These are phyloP conservation scores for Arabidopsis hybrid DNA, from an alignment of 441 rosid species.

Conservation along the genomic window DNA sequence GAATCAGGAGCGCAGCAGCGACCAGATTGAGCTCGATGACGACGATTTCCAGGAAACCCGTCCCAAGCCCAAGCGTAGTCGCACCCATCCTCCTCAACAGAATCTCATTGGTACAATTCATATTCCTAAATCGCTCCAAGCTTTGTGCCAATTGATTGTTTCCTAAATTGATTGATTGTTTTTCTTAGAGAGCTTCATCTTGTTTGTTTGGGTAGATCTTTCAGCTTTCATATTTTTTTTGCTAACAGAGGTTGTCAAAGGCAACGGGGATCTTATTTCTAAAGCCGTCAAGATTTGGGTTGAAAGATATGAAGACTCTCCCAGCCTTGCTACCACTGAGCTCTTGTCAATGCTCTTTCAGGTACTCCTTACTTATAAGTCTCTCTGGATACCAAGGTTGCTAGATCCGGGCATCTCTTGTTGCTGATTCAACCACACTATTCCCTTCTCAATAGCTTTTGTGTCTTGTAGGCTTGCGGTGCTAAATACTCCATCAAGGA, in stretches of 20 bases:
- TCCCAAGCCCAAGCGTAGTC: constrained; percentile 76
- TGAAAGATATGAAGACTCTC: constrained; percentile 77
- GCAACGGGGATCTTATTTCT: constrained; percentile 72
- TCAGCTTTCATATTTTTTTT: background rate
- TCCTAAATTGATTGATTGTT: no score
- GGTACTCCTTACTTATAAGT: constrained; percentile 48
- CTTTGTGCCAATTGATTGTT: background rate
- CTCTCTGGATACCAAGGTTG: background rate
- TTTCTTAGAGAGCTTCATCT: background rate
- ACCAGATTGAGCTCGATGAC: constrained; percentile 47
- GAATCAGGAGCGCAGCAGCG: no score
- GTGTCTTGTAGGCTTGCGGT: constrained; percentile 81
- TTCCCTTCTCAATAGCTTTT: background rate
- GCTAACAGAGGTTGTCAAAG: constrained; percentile 77
- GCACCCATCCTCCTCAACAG: constrained; percentile 49
- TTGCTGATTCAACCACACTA: constrained; percentile 1
- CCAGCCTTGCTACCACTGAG: constrained; percentile 80
- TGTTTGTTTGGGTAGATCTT: background rate
- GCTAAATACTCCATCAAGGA: constrained; percentile 75
- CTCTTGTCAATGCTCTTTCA: constrained; percentile 86
- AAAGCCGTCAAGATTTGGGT: constrained; percentile 83
- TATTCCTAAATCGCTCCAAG: background rate
- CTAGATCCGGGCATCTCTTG: constrained; percentile 5
- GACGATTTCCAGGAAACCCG: constrained; percentile 72
- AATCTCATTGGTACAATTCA: constrained; percentile 71